A percentile compares a stretch with the other conserved stretches of the same genome.
These are phyloP conservation scores for Verticillium longisporum DNA, from an alignment of 2,329 filamentous ascomycete species.

Conservation along the genomic window DNA sequence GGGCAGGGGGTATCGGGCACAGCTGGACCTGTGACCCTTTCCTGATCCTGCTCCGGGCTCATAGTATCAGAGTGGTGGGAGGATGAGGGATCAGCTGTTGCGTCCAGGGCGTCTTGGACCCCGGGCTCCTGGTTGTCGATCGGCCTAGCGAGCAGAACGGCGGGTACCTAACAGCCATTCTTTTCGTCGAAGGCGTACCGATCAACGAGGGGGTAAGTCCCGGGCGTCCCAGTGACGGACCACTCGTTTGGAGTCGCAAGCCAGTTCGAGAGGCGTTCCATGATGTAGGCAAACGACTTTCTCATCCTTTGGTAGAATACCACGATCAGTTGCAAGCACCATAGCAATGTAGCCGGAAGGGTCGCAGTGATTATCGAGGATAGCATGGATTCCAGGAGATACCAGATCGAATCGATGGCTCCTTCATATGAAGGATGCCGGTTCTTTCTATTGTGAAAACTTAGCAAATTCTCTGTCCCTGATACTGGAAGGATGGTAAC, in stretches of 20 bases:
- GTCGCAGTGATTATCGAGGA: neutral
- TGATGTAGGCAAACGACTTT: neutral
- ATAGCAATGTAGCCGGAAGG: neutral
- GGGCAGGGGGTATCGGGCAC: neutral
- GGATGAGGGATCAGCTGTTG: neutral
- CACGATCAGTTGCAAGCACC: neutral
- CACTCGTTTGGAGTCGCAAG: neutral
- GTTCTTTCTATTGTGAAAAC: neutral
- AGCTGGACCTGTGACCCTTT: neutral
- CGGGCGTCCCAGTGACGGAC: neutral
- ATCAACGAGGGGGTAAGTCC: neutral
- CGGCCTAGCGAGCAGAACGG: neutral
- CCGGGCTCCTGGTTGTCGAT: neutral
- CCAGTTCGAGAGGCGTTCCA: neutral
- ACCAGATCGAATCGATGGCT: neutral
- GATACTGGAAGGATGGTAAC: neutral
- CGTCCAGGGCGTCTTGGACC: neutral
- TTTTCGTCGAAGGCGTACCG: neutral
- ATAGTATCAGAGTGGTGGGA: neutral
- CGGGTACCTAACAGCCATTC: neutral
- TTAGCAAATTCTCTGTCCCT: too few relatives aligned
- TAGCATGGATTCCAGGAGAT: neutral
- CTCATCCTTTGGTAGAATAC: neutral
- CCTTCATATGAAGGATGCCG: neutral
- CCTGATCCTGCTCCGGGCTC: neutral